Percentiles rank a stretch among this genome's conserved stretches.
Conservation (phyloP, 805 yeast genomes). For the Candida manassasensis region DNA sequence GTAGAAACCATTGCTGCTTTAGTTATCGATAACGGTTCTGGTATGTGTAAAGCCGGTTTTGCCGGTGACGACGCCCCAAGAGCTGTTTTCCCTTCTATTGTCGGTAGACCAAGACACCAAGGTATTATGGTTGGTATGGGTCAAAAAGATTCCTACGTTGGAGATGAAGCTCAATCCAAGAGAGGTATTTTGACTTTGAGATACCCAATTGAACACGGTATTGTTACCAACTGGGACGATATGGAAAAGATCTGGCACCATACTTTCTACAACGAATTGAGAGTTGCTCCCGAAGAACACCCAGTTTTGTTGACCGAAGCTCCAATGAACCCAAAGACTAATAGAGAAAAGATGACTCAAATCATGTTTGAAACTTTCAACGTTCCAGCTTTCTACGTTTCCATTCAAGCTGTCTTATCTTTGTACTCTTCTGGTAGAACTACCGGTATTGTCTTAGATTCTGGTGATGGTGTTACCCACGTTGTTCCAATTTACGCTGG, state of each 20-base stretch:
- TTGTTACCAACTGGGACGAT: constrained; percentile 99
- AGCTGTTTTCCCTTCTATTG: constrained; percentile 99
- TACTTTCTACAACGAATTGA: constrained; percentile 99
- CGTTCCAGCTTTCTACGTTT: constrained; percentile 98
- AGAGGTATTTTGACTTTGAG: constrained; percentile 99
- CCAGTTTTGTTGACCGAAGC: constrained; percentile 99
- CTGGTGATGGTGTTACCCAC: constrained; percentile 99
- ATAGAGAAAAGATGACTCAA: constrained; percentile 99
- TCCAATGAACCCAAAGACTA: constrained; percentile 98
- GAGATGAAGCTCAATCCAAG: constrained; percentile 99
- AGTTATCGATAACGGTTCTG: constrained; percentile 99
- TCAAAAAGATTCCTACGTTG: constrained; percentile 99
- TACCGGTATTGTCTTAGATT: constrained; percentile 98
- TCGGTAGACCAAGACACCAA: constrained; percentile 99
- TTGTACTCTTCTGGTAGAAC: constrained; percentile 99
- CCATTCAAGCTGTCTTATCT: constrained; percentile 97
- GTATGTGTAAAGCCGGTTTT: constrained; percentile 99
- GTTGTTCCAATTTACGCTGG: constrained; percentile 99
- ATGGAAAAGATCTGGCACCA: constrained; percentile 99
- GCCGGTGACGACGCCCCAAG: constrained; percentile 99
- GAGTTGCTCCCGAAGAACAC: constrained; percentile 99
- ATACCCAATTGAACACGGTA: constrained; percentile 99
- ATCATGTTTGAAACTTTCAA: constrained; percentile 98
- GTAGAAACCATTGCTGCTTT: constrained; percentile 49
- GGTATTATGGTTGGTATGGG: constrained; percentile 99